Percentiles rank a stretch among this genome's conserved stretches.
Conservation (phyloP, 139 green algal species). For the Coelastrella sp. region DNA sequence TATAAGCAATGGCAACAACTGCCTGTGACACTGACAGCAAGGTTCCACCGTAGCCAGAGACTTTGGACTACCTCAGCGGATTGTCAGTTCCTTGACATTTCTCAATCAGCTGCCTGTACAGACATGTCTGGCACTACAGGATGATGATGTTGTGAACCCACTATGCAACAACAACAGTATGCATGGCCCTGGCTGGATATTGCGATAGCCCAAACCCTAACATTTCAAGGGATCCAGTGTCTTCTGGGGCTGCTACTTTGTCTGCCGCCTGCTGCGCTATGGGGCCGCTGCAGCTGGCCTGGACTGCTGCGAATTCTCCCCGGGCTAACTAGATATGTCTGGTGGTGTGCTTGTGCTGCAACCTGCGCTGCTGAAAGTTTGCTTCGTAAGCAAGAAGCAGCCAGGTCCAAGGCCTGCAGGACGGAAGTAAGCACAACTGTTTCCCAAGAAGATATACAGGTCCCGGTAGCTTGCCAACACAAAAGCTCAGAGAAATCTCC, state of each 20-base stretch:
- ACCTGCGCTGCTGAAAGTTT: neutral
- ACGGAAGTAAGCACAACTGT: neutral
- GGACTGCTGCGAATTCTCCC: neutral
- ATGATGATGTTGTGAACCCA: no score
- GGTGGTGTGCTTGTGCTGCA: neutral
- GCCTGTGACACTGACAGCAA: no score
- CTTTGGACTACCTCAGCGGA: no score
- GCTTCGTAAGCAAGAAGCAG: neutral
- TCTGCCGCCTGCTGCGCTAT: neutral
- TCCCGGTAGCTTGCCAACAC: no score
- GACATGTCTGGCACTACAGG: no score
- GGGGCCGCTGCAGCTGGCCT: neutral
- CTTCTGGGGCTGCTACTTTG: neutral
- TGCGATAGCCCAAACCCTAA: neutral
- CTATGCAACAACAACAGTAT: neutral
- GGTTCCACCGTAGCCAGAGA: no score
- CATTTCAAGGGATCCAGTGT: neutral
- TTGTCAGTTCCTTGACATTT: no score
- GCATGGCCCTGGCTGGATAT: neutral
- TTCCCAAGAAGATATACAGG: no score
- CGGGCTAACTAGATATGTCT: neutral
- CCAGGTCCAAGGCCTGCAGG: conserved; percentile 4
- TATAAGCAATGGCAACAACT: no score
- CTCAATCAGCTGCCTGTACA: no score
- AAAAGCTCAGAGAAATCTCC: no score